Base-by-base conservation (phyloP, 805 yeast genomes). In the Saccharomycopsis malanga region DNA sequence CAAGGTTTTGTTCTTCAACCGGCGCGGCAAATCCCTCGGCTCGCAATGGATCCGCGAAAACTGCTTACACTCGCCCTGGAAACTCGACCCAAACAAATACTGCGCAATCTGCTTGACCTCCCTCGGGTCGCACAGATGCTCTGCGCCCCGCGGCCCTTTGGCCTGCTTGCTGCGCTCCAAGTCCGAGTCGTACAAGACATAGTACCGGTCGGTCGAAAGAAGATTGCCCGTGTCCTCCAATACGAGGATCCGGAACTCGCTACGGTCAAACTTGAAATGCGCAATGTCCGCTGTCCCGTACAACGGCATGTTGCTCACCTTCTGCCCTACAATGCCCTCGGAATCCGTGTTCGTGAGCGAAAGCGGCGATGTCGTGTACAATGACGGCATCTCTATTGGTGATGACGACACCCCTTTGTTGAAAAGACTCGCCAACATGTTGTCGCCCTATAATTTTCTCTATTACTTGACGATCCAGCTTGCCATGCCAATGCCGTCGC, bases 21-120 rank as follows among this genome's bases (percentile, higher is more conserved):
- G 27, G 10, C 7, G 17, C 7, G 39, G 34, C 32, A 47, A 35
- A 12, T 45, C 46, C 15, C 34, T 30, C 4, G 54, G 54, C 27
- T 45, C 54, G 23, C 53, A 51, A 42, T 51, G 54, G n/a, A 51
- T 45, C 22, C 53, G 25, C 4, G 50, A 45, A 4, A 52, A 44
- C 20, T 51, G 52, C 30, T 40, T 45, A 21, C 41, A 21, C 17
- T 51, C 53, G 2, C 38, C 46, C 29, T 51, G 52, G 25, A 51
- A 48, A n/a, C 44, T 34, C 3, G 46, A 37, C 9, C 54, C 54
- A 45, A 51, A 51, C 18, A 51, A 7, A 17, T 51, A 51, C 34
- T 48, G 49, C 3, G 54, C 54, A 3, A 48, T 15, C 24, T 34
- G 36, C 15, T 44, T 39, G 12, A 50, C 32, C 34, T 48, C 45